A percentile compares a stretch with the other conserved stretches of the same genome.
Evolutionary conservation across 345 rosid species (phyloP).

Genomic region (Rubroshorea leprosula): DNA sequence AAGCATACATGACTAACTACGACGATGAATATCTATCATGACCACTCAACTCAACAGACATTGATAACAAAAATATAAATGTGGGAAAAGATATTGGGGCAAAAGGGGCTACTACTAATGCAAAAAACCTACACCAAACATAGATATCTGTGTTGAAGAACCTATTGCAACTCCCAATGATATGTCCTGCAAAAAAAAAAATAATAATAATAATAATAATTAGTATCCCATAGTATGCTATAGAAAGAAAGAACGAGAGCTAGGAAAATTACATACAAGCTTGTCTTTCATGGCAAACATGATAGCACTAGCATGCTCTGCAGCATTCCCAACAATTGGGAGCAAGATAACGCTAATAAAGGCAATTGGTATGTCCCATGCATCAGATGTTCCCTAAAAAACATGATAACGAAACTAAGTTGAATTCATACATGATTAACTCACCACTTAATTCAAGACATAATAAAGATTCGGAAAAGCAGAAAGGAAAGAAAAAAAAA

Average conservation of each 20-base stretch:
- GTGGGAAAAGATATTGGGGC: background rate
- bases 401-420: constrained; percentile 17
- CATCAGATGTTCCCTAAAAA: constrained; percentile 66
- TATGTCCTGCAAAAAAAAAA: constrained; percentile 54
- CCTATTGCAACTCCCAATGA: constrained; percentile 98
- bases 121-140: constrained; percentile 73
- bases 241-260: background rate
- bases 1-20: too few species aligned
- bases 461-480: too few species aligned
- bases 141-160: constrained; percentile 88
- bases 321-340: constrained; percentile 96
- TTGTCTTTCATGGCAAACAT: constrained; percentile 98
- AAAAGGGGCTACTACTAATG: background rate
- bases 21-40: too few species aligned
- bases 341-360: constrained; percentile 93
- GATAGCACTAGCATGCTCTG: constrained; percentile 92
- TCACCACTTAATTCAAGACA: background rate
- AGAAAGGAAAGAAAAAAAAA: too few species aligned
- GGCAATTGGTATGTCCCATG: constrained; percentile 73
- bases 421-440: background rate
- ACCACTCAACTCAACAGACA: background rate
- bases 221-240: too few species aligned
- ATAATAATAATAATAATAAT: background rate
- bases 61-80: background rate
- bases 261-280: constrained; percentile 45